phyloP scores from a whole-genome alignment of 768 basidiomycete species.

The Xerocomellus amylosporus region DNA sequence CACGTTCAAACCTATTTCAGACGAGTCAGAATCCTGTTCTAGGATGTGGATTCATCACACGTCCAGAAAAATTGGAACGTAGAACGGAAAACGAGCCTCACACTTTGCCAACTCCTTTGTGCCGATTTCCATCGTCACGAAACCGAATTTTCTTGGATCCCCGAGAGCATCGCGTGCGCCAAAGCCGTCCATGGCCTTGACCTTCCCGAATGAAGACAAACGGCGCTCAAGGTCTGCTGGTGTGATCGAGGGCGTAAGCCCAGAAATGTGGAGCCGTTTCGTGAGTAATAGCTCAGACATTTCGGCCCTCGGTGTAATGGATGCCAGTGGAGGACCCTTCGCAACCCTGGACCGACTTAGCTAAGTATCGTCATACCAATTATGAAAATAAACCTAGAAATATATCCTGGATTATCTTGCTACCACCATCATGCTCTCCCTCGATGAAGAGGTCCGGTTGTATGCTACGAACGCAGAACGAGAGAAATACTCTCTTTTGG shows the following conservation, averaged over 20 bases:
- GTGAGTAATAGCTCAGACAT: constrained; percentile 32
- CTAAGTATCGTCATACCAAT: neutral
- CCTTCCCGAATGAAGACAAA: constrained; percentile 64
- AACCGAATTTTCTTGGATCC: constrained; percentile 67
- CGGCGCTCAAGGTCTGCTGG: constrained; percentile 53
- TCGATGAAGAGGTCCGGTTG: constrained; percentile 91
- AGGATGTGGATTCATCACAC: neutral
- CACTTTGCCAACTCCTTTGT: constrained; percentile 61
- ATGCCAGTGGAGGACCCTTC: no score
- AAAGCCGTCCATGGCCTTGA: constrained; percentile 68
- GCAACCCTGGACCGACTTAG: constrained; percentile 38
- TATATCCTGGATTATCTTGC: neutral
- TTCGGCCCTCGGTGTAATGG: neutral
- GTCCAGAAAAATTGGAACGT: neutral
- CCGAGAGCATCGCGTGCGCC: constrained; percentile 63
- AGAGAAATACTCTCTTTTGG: constrained; percentile 82
- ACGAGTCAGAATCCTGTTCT: constrained; percentile 1
- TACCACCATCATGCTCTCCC: constrained; percentile 42
- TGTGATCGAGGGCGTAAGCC: constrained; percentile 65
- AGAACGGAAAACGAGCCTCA: constrained; percentile 33
- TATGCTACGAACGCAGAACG: constrained; percentile 86
- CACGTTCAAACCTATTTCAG: constrained; percentile 59
- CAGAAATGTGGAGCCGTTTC: constrained; percentile 73
- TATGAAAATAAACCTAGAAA: neutral
- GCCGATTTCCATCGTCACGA: constrained; percentile 53